Base-by-base conservation (phyloP, 108 stramenopile genomes). In the Nitzschia putrida region DNA sequence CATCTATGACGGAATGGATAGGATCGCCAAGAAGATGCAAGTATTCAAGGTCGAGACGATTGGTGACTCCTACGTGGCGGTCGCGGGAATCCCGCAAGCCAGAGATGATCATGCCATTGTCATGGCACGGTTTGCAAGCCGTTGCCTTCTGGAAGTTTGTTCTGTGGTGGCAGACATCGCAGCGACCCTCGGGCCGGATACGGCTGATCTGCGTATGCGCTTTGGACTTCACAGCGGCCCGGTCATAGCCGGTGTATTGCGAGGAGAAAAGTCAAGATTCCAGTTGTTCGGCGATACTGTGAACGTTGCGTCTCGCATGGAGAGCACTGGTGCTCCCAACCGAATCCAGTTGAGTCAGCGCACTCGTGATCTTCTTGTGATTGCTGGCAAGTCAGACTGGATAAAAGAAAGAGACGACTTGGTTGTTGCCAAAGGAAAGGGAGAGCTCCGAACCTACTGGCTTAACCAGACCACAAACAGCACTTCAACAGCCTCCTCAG, bases 1-100 rank as follows among this genome's bases (percentile, higher is more conserved):
- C 13, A 71, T 85, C 49, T 85, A 83, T 57, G 41, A 22, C 12
- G 69, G 68, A 24, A 80, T 85, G 44, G 84, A 85, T 43, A 67
- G 51, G 20, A 37, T 85, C 26, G 72, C 79, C 9, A 42, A 37
- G n/a, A 71, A 71, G 41, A 73, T 80, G 64, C 57, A 70, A 47
- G 75, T 85, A 0, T 85, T 81, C 69, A 85, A 83, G 53, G 79
- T 85, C 6, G 84, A 85, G 47, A 81, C 80, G 0, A 83, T 85
- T 44, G 85, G 84, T 14, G 85, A 85, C 45, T 79, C 79, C 13
- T 85, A 75, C 29, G 63, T 83, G 38, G 85, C 64, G 7, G 85
- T 83, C 21, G 59, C 73, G 7, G 80, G 80, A 44, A 25, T 74
- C 3, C 73, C 73, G 0, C 55, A 75, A 40, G 51, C 67, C 6